Evolutionary conservation across 495 filamentous ascomycete species (phyloP), one percentile per base, ranked within the genome.

Genomic region (Penicillium flavigenum): DNA sequence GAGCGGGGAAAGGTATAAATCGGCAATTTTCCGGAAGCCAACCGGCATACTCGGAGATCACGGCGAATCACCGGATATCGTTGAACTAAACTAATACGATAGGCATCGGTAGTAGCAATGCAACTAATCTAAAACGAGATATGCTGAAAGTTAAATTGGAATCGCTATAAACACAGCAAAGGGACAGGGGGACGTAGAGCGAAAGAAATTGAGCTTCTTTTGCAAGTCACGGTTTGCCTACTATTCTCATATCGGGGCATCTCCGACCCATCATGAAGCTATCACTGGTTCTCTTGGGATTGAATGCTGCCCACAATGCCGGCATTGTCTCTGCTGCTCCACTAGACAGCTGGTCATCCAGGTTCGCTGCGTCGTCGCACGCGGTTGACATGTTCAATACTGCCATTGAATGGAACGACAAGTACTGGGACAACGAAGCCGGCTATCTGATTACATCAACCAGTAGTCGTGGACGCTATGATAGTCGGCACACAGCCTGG

Each of bases 401-500:
- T 2, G 62, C 58, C 20, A 64, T 64, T 11, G 62, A 64, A 43
- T 64, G 62, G 62, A 64, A 57, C 8, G 62, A 64, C 47, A 52
- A 47, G 7, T 64, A 49, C 43, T 64, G 62, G 62, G 58, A 64
- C 5, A 26, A 64, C 2, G 46, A 58, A 1, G 54, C 62, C 10
- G 62, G 62, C 17, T 64, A 61, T 38, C 26, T 64, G 27, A 54
- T 64, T 20, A 56, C 58, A 17, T 16, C 62, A 26, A 41, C 54
- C 10, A 57, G 49, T 26, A 50, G 51, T 47, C 14, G 38, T 12
- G 63, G 57, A 34, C 54, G 54, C 4, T 62, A 76, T 22, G 73
- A 75, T 34, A 73, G 67, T 24, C 64, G 75, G 20, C 66, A 67
- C 27, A 67, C 64, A 0, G 69, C 67, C 3, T 76, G 75, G 75